Evolutionary conservation across 192 early-diverging fungal genomes (phyloP), one percentile per base, ranked within the genome.

Genomic region (Coemansia nantahalensis): DNA sequence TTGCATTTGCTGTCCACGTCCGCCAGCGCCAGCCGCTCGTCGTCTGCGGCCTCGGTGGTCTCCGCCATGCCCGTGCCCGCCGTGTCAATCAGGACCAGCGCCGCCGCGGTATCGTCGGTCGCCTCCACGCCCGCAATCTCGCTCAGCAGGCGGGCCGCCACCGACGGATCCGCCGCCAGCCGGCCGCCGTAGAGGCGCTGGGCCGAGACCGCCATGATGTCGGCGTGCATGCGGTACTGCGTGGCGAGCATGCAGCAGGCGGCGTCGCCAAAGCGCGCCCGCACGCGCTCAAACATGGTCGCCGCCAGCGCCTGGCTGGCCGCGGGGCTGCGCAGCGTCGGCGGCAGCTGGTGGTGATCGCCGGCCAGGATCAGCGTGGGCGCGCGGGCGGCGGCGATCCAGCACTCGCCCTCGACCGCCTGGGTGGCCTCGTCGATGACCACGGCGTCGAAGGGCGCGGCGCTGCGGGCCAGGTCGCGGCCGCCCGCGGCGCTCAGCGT

Each of bases 391-490:
- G 91, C 79, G 2, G 94, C 89, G 44, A 94, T 87, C 91, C 92
- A 97, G 56, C 88, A 89, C 72, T 97, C 94, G 23, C 76, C 81
- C 61, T 89, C 88, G 16, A 84, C 44, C 5, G 90, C 90, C 59
- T 97, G 94, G 5, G 86, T 86, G 0, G 88, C 90, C 62, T 97
- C 94, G 50, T 97, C 94, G 42, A 97, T 89, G 18, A 97, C 67
- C 0, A 92, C 86, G 0, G 85, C 82, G 59, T 94, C 92, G 65
- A 93, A 97, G 30, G 80, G 23, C 84, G 56, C 9, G 74, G 68
- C 38, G 19, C 39, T 12, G n/a, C 46, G 35, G 11, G 41, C 35
- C 26, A 75, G 19, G 12, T 63, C 54, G 4, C 49, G 70, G 14
- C 70, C 53, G 1, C 64, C 86, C 7, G 81, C 78, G 6, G 91